Conservation (phyloP, 2,329 filamentous ascomycete species). For the Calonectria multiphialidica region DNA sequence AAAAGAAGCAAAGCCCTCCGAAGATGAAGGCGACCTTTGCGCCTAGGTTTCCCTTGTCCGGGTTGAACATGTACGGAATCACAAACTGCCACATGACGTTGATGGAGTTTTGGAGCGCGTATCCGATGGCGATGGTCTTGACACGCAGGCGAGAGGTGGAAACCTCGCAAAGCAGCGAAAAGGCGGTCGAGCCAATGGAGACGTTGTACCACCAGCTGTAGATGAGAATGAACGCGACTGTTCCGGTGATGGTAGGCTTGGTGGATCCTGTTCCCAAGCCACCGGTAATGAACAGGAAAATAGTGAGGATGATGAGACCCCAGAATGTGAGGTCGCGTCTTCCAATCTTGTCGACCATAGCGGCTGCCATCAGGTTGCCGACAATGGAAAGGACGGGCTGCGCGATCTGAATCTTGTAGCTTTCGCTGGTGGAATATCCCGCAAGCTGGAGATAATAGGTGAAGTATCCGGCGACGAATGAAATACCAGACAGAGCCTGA, state of each 20-base stretch:
- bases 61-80: slow-evolving; percentile 33
- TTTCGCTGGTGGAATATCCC: neutral
- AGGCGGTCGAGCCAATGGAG: slow-evolving; percentile 24
- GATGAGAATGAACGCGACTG: slow-evolving; percentile 22
- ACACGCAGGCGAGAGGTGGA: slow-evolving; percentile 28
- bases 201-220: slow-evolving; percentile 32
- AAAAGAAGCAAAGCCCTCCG: slow-evolving; percentile 27
- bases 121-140: slow-evolving; percentile 33
- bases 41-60: slow-evolving; percentile 28
- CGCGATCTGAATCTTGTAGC: neutral
- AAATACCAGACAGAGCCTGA: slow-evolving; percentile 21
- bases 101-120: slow-evolving; percentile 23
- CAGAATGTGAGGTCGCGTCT: slow-evolving; percentile 25
- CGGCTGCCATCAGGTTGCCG: slow-evolving; percentile 18
- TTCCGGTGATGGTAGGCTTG: slow-evolving; percentile 16
- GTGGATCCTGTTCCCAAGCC: slow-evolving; percentile 7
- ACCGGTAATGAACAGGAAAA: slow-evolving; percentile 26
- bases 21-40: slow-evolving; percentile 33
- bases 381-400: neutral
- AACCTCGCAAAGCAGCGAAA: slow-evolving; percentile 26
- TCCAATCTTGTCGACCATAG: slow-evolving; percentile 24
- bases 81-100: slow-evolving; percentile 34
- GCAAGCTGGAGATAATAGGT: slow-evolving; percentile 26
- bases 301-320: slow-evolving; percentile 22
- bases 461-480: slow-evolving; percentile 26